These are phyloP conservation scores for Linum tenue DNA, from an alignment of 345 rosid species.

Conservation along the genomic window DNA sequence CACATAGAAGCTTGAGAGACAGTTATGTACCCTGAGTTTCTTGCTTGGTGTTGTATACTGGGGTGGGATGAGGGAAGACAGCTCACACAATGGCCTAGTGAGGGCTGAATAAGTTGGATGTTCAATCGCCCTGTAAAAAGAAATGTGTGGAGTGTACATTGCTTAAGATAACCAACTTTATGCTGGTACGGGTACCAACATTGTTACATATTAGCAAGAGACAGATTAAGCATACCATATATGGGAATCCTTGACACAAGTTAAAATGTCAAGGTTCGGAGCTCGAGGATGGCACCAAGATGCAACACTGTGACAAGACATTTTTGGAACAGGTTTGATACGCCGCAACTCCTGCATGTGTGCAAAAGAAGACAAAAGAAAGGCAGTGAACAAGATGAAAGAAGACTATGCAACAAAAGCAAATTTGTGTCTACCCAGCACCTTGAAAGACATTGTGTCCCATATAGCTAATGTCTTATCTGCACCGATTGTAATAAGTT, in stretches of 20 bases:
- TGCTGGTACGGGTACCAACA: neutral
- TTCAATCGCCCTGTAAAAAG: conserved; percentile 81
- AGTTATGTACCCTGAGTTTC: conserved; percentile 72
- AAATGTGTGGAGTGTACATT: neutral
- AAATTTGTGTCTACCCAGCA: conserved; percentile 17
- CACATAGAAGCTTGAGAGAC: conserved; percentile 9
- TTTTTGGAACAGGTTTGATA: conserved; percentile 91
- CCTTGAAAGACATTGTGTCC: conserved; percentile 98
- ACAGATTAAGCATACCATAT: conserved; percentile 53
- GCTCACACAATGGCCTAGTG: conserved; percentile 96
- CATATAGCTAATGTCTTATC: conserved; percentile 97
- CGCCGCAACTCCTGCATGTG: conserved; percentile 71
- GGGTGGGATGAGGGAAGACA: conserved; percentile 84
- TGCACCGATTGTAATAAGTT: conserved; percentile 91
- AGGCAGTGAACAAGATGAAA: neutral
- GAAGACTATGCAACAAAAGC: neutral
- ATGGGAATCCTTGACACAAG: conserved; percentile 96
- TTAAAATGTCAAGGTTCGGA: conserved; percentile 91
- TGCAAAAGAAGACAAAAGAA: neutral
- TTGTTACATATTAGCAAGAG: neutral
- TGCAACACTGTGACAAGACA: conserved; percentile 95
- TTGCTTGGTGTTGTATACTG: conserved; percentile 78
- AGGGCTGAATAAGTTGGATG: conserved; percentile 97
- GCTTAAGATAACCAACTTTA: neutral
- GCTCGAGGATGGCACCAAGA: conserved; percentile 99